Conservation (phyloP, 768 basidiomycete genomes). For the Crepidotus variabilis region DNA sequence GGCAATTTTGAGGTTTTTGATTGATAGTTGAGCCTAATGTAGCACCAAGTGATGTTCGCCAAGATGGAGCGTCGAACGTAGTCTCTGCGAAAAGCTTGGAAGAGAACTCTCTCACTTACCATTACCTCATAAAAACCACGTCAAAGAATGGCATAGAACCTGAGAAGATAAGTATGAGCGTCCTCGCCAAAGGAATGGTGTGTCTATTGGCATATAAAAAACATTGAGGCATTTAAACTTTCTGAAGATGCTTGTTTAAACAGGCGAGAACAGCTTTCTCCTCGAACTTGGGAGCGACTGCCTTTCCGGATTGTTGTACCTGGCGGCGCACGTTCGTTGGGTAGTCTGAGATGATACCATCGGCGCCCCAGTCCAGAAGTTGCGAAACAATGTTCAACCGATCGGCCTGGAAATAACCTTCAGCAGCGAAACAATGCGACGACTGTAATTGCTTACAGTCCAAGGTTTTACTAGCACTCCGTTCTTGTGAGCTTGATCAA, state of each 20-base stretch:
- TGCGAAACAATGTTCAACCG: constrained; percentile 57
- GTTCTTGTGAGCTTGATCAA: constrained; percentile 59
- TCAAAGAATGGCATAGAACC: background rate
- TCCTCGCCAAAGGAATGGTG: too few relatives aligned
- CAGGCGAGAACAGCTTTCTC: constrained; percentile 59
- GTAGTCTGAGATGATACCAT: constrained; percentile 80
- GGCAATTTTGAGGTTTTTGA: too few relatives aligned
- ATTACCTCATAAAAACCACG: too few relatives aligned
- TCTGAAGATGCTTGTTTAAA: constrained; percentile 48
- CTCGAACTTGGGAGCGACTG: constrained; percentile 56
- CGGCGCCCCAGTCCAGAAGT: constrained; percentile 56
- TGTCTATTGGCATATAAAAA: background rate
- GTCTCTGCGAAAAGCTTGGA: too few relatives aligned
- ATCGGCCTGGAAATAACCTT: constrained; percentile 46
- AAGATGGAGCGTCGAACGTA: too few relatives aligned
- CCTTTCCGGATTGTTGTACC: constrained; percentile 47
- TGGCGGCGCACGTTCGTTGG: constrained; percentile 56
- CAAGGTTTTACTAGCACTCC: constrained; percentile 67
- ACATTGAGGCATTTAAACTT: constrained; percentile 6
- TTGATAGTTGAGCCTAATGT: too few relatives aligned
- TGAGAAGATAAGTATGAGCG: too few relatives aligned
- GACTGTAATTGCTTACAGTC: constrained; percentile 47
- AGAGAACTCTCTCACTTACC: too few relatives aligned
- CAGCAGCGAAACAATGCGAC: background rate
- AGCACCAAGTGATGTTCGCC: too few relatives aligned